phyloP scores from a whole-genome alignment of 1,284 basidiomycete species.

The Sanghuangporus weigelae region DNA sequence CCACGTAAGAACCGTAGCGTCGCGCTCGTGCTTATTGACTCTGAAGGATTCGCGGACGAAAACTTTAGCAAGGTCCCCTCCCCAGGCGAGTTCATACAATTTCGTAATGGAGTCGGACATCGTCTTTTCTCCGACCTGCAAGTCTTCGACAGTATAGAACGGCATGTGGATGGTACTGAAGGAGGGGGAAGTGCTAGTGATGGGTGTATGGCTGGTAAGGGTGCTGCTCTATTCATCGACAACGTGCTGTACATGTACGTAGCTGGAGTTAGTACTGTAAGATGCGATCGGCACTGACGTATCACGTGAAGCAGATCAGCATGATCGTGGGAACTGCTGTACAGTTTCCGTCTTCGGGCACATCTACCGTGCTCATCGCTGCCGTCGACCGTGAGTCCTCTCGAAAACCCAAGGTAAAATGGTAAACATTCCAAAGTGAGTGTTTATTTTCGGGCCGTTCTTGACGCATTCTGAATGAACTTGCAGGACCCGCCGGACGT shows the following conservation, averaged over 20 bases:
- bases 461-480: conserved; percentile 18
- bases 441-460: conserved; percentile 21
- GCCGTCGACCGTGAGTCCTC: background rate
- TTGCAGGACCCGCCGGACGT: conserved; percentile 75
- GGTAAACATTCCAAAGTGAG: conserved; percentile 91
- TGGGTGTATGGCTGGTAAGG: too few relatives aligned
- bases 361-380: background rate
- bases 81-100: background rate
- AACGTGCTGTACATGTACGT: too few relatives aligned
- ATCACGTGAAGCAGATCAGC: background rate
- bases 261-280: too few relatives aligned
- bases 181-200: too few relatives aligned
- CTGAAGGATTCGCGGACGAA: background rate
- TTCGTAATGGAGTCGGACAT: background rate
- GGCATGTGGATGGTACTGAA: too few relatives aligned
- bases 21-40: background rate
- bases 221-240: background rate
- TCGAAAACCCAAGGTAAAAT: conserved; percentile 39
- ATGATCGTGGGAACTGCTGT: background rate
- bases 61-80: background rate
- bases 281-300: too few relatives aligned
- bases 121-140: too few relatives aligned
- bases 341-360: background rate
- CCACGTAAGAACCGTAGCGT: background rate
- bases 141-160: too few relatives aligned